phyloP scores from a whole-genome alignment of 208 protist species.

The Tritrichomonas foetus region DNA sequence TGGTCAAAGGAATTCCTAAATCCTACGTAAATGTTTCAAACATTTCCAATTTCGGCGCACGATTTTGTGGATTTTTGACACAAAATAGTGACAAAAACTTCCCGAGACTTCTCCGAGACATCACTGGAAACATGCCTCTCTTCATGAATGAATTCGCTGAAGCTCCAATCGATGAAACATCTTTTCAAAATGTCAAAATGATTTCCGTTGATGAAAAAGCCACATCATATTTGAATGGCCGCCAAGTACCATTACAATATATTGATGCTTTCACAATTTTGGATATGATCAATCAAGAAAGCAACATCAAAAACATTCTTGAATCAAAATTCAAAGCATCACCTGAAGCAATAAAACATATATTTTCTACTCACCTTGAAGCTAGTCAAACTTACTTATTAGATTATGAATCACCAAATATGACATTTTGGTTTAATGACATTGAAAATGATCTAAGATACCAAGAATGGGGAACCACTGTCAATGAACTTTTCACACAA shows the following conservation, averaged over 20 bases:
- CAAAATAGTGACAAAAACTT: background rate
- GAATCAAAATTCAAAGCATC: background rate
- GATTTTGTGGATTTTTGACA: background rate
- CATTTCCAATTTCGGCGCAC: background rate
- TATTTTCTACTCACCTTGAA: background rate
- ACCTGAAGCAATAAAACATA: background rate
- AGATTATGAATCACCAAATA: background rate
- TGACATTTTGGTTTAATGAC: background rate
- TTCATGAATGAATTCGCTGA: background rate
- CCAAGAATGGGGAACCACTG: background rate
- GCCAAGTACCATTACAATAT: background rate
- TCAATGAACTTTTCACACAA: background rate
- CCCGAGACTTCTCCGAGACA: background rate
- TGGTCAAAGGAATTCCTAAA: background rate
- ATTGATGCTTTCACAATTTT: background rate
- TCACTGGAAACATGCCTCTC: background rate
- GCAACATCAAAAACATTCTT: background rate
- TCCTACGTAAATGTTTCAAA: background rate
- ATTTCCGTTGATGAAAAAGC: background rate
- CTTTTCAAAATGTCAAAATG: background rate
- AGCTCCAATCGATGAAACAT: background rate
- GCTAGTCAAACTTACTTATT: background rate
- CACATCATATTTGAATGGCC: background rate
- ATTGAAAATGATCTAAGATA: background rate
- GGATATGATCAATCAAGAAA: conserved; percentile 29